Evolutionary conservation across 1,284 basidiomycete genomes (phyloP), one percentile per base, ranked within the genome.

Genomic region (Wolfiporia cocos): DNA sequence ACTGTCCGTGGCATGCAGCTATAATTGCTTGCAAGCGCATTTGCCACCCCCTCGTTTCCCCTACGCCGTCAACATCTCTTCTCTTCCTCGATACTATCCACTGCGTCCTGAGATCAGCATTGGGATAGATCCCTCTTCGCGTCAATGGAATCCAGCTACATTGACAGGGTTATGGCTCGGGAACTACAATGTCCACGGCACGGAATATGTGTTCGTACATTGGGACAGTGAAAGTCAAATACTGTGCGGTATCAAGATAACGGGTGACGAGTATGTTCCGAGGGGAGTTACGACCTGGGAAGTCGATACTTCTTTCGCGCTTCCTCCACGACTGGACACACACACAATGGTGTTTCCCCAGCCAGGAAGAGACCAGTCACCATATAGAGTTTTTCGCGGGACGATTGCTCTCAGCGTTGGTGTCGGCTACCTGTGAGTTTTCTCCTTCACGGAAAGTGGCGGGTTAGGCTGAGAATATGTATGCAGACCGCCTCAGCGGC

Each of bases 91-190:
- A 4, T 61, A 52, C 41, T 61, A 59, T 33, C 57, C 57, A 9
- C 47, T 61, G 11, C 53, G 49, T n/a, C 35, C 22, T 20, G 35
- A 30, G 3, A 15, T 39, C 12, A 34, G 18, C 11, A 29, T 26
- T 1, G 44, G 42, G 14, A 17, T 49, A 4, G 44, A 50, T 17
- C 47, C 49, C 0, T 3, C 28, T 3, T 42, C 48, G 7, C 21
- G 41, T 2, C 23, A 40, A 2, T 61, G 57, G 55, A 24, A 20
- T 3, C 49, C 56, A 3, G 22, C 22, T 17, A 47, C 43, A 22
- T 41, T 61, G 14, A 43, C 31, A n/a, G 59, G 59, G 1, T 41
- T 61, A 2, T 61, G 59, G 59, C 46, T 60, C 19, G 58, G 56
- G 3, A 44, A 51, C 7, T 55, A 59, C 37, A 52, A 49, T 1